These are phyloP conservation scores for Aspergillus fijiensis DNA, from an alignment of 2,329 filamentous ascomycete species.

Conservation along the genomic window DNA sequence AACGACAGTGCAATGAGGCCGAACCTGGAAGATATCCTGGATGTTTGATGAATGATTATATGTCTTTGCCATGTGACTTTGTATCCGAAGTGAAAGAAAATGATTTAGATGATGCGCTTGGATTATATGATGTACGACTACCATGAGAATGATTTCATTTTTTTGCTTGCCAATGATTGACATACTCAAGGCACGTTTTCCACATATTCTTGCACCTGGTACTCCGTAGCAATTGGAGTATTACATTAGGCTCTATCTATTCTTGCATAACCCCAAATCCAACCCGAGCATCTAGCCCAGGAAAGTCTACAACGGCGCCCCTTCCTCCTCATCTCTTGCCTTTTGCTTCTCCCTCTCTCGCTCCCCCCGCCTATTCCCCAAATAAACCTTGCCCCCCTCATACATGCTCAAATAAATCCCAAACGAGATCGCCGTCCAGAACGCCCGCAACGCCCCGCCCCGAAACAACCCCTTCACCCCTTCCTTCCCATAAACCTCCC, in stretches of 20 bases:
- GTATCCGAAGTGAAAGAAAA: not conserved
- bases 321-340: not conserved
- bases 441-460: conserved; percentile 69
- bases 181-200: too few species aligned
- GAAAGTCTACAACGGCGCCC: not conserved
- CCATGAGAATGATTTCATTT: not conserved
- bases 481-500: conserved; percentile 63
- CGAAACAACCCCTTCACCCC: conserved; percentile 72
- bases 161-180: too few species aligned
- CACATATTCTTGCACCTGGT: too few species aligned
- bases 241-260: too few species aligned
- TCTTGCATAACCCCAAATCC: too few species aligned
- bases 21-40: not conserved
- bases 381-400: conserved; percentile 71
- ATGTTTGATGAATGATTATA: not conserved
- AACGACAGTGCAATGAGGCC: conserved; percentile 7
- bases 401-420: conserved; percentile 85
- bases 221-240: too few species aligned
- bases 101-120: not conserved
- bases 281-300: too few species aligned
- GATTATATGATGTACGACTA: not conserved
- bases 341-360: not conserved
- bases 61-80: not conserved
- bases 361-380: conserved; percentile 36
- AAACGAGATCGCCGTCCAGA: conserved; percentile 80